Percentiles rank a stretch among this genome's conserved stretches.
phyloP scores from a whole-genome alignment of 2,329 filamentous ascomycete genomes.

The Orbilia quercus region DNA sequence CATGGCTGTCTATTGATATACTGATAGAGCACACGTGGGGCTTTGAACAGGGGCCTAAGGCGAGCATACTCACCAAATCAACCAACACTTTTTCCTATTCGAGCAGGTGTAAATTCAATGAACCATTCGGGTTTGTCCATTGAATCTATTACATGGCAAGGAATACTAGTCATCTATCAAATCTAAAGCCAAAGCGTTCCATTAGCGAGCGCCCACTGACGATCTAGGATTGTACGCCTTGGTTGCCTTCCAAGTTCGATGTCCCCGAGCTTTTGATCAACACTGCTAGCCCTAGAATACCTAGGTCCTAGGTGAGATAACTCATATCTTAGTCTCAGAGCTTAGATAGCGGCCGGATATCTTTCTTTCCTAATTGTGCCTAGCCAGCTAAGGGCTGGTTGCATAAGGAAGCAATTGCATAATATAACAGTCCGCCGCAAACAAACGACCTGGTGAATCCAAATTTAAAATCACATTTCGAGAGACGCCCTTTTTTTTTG shows the following conservation, averaged over 20 bases:
- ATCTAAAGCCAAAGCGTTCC: slow-evolving; percentile 7
- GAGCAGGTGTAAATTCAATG: slow-evolving; percentile 20
- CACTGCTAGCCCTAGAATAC: slow-evolving; percentile 2
- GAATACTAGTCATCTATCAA: slow-evolving; percentile 1
- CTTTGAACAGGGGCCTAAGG: slow-evolving; percentile 4
- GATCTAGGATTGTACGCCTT: slow-evolving; percentile 6
- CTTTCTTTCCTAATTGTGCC: slow-evolving; percentile 35
- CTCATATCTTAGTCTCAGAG: slow-evolving; percentile 37
- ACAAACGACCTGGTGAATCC: too few species aligned
- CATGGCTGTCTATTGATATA: slow-evolving; percentile 1
- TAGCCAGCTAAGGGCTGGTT: slow-evolving; percentile 12
- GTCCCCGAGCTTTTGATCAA: slow-evolving; percentile 23
- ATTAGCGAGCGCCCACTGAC: slow-evolving; percentile 28
- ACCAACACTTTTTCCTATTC: slow-evolving; percentile 42
- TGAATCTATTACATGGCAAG: slow-evolving; percentile 3
- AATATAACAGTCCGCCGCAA: neutral
- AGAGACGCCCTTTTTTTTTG: too few species aligned
- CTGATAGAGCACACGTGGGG: slow-evolving; percentile 33
- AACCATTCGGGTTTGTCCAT: neutral
- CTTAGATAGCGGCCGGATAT: slow-evolving; percentile 38
- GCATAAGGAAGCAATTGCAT: neutral
- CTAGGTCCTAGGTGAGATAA: slow-evolving; percentile 10
- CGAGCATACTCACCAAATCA: neutral
- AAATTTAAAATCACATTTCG: too few species aligned
- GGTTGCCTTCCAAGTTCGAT: slow-evolving; percentile 25